phyloP scores from a whole-genome alignment of 1,284 basidiomycete genomes.

The Ganoderma meredithae region DNA sequence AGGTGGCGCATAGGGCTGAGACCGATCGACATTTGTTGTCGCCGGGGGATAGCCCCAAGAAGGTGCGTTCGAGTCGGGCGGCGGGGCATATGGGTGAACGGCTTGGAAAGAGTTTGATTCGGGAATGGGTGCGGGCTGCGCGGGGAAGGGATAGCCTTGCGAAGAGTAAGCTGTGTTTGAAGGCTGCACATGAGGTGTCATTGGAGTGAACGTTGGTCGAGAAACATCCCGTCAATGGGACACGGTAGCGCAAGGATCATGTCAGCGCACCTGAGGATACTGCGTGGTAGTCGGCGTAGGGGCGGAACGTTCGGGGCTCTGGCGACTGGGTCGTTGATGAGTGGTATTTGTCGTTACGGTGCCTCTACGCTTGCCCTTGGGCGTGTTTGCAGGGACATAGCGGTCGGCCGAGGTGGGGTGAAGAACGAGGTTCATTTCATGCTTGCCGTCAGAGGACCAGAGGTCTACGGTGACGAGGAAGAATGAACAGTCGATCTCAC shows the following conservation, averaged over 20 bases:
- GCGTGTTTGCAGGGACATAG: conserved; percentile 61
- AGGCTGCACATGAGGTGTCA: conserved; percentile 48
- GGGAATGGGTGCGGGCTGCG: conserved; percentile 42
- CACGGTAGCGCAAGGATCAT: conserved; percentile 15
- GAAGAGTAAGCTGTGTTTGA: conserved; percentile 49
- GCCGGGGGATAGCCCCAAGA: conserved; percentile 62
- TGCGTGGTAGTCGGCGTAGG: conserved; percentile 29
- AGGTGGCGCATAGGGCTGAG: conserved; percentile 58
- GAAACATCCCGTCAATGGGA: conserved; percentile 25
- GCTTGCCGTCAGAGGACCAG: conserved; percentile 82
- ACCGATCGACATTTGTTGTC: conserved; percentile 53
- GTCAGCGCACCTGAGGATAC: conserved; percentile 38
- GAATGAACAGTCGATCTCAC: conserved; percentile 85
- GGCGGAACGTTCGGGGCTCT: conserved; percentile 35
- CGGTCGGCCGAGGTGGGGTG: conserved; percentile 83
- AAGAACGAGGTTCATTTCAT: conserved; percentile 87
- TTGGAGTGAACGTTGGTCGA: conserved; percentile 39
- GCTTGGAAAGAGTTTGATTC: conserved; percentile 44
- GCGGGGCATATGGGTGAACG: conserved; percentile 36
- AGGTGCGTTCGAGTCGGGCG: conserved; percentile 41
- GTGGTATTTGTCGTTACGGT: conserved; percentile 36
- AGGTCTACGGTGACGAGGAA: conserved; percentile 90
- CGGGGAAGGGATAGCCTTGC: conserved; percentile 51
- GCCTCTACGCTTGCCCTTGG: conserved; percentile 57
- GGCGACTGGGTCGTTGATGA: conserved; percentile 34